Evolutionary conservation across 148 eudicot species (phyloP), one percentile per base, ranked within the genome.

Genomic region (Gaultheria prostrata): DNA sequence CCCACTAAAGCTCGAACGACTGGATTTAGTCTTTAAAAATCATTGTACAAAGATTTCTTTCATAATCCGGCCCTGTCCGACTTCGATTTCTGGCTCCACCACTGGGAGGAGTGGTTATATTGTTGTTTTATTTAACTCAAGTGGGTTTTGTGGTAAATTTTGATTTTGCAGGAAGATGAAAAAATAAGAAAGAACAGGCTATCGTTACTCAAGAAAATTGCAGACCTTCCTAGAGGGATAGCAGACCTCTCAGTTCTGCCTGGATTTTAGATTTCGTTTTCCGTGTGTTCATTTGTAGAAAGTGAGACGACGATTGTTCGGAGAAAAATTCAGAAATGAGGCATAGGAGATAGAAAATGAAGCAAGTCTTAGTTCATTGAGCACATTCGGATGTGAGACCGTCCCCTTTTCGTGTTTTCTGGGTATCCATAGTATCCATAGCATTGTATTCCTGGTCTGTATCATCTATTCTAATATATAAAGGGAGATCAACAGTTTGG

Each of bases 211-310:
- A 87, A 86, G 82, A 91, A 89, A 82, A 90, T 95, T 4, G 92
- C 98, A 71, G 95, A 93, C 72, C 97, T 97, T 86, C 98, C 99
- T 0, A 94, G 84, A 83, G 99, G 99, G 63, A 91, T 97, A 56
- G 97, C 87, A 0, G 99, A 97, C 88, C 92, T 97, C 72, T 91
- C 99, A 76, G 86, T 92, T 87, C 86, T 97, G 89, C 98, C 99
- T 1, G 99, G 99, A 67, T 97, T 97, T 85, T 97, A 88, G 89
- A 59, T 18, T 72, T 32, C 67, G 35, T 67, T 45, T 4, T 17
- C 46, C 20, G 43, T 26, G 69, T 69, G 4, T 71, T 53, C 33
- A 6, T 73, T 26, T 73, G 10, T 24, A 13, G 70, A 21, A 2
- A 65, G 72, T 20, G 61, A 28, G 5, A 51, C 5, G 5, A 51